A percentile compares a stretch with the other conserved stretches of the same genome.
phyloP scores from a whole-genome alignment of 257 asterid species.

The Penstemon davidsonii region DNA sequence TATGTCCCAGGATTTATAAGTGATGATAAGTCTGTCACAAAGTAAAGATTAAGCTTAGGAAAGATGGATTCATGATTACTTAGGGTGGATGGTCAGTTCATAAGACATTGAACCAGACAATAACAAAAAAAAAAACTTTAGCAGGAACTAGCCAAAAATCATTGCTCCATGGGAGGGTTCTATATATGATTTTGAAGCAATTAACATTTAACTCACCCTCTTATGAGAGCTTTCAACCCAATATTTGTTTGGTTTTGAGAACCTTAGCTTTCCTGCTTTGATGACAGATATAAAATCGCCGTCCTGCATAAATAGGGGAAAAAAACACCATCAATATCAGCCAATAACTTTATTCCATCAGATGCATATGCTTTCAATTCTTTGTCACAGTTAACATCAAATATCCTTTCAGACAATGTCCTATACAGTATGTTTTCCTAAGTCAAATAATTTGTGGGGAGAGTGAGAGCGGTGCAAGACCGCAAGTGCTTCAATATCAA shows the following conservation, averaged over 20 bases:
- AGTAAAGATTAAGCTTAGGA: background rate
- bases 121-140: background rate
- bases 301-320: slow-evolving; percentile 47
- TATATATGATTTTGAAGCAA: slow-evolving; percentile 9
- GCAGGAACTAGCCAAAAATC: background rate
- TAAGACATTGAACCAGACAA: background rate
- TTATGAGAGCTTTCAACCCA: slow-evolving; percentile 94
- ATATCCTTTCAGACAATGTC: background rate
- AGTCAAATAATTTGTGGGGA: too few relatives aligned
- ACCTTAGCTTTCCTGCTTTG: slow-evolving; percentile 75
- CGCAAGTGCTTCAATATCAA: too few relatives aligned
- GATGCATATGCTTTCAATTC: background rate
- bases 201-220: slow-evolving; percentile 57
- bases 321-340: background rate
- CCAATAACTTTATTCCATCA: background rate
- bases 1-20: background rate
- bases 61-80: background rate
- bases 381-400: background rate
- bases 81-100: too few relatives aligned
- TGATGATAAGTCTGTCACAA: background rate
- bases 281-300: slow-evolving; percentile 66
- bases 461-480: too few relatives aligned
- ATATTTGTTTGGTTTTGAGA: slow-evolving; percentile 78
- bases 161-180: background rate
- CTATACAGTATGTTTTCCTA: too few relatives aligned